These are phyloP conservation scores for Xylaria arbuscula DNA, from an alignment of 2,329 filamentous ascomycete genomes.

Conservation along the genomic window DNA sequence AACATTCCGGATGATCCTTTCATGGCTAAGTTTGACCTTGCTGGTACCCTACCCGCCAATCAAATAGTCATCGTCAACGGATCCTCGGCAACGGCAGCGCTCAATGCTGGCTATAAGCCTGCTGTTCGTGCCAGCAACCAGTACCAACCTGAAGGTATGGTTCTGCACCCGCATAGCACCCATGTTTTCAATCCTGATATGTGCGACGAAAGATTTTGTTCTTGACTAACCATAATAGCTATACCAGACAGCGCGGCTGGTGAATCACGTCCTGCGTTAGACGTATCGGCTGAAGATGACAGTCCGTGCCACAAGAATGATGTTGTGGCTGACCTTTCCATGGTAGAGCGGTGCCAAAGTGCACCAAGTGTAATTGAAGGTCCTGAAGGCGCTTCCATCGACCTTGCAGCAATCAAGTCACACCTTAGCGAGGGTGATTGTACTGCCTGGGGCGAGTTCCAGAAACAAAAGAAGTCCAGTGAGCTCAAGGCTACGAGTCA, in stretches of 20 bases:
- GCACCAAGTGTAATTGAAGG: constrained; percentile 28
- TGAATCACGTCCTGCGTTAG: not conserved
- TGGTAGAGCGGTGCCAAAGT: constrained; percentile 26
- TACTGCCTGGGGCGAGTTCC: constrained; percentile 9
- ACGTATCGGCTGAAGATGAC: not conserved
- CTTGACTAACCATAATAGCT: not conserved
- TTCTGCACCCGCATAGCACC: not conserved
- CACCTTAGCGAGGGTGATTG: no score
- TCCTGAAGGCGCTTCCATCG: not conserved
- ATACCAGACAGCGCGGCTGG: not conserved
- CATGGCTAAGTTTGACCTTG: constrained; percentile 31
- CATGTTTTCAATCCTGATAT: not conserved
- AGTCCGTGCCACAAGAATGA: not conserved
- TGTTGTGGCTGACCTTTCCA: not conserved
- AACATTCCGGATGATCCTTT: constrained; percentile 20
- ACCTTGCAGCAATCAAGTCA: not conserved
- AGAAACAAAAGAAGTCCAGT: constrained; percentile 23
- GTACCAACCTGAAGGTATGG: constrained; percentile 9
- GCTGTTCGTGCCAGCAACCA: not conserved
- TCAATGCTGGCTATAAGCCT: constrained; percentile 5
- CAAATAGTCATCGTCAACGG: constrained; percentile 43
- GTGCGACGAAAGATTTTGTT: not conserved
- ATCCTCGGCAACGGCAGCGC: constrained; percentile 35
- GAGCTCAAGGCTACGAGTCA: not conserved
- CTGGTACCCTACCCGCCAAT: constrained; percentile 32